These are phyloP conservation scores for Pleurotus djamor DNA, from an alignment of 768 basidiomycete genomes.

Conservation along the genomic window DNA sequence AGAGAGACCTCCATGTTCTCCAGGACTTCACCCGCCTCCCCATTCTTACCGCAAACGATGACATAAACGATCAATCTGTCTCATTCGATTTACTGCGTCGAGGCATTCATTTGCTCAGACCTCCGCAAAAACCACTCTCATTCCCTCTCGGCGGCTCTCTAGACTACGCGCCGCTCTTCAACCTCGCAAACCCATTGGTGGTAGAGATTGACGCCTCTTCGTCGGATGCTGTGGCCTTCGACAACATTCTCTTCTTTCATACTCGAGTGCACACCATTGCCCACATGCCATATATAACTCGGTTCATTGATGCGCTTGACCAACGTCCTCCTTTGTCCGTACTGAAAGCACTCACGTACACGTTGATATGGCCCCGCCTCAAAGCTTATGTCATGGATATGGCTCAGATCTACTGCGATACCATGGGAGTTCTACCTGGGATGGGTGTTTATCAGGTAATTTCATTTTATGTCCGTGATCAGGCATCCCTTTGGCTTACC, in stretches of 20 bases:
- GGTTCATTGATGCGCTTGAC: not conserved
- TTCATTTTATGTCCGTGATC: no score
- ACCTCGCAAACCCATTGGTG: not conserved
- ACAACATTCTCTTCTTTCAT: slow-evolving; percentile 30
- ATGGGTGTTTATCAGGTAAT: not conserved
- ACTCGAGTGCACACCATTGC: slow-evolving; percentile 29
- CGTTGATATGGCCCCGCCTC: not conserved
- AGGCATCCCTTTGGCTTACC: not conserved
- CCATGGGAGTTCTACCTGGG: not conserved
- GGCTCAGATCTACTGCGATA: not conserved
- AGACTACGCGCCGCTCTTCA: slow-evolving; percentile 41
- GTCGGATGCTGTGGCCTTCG: slow-evolving; percentile 12
- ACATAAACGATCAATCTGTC: slow-evolving; percentile 13
- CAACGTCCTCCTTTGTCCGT: not conserved
- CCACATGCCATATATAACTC: slow-evolving; percentile 23
- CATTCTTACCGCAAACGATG: not conserved
- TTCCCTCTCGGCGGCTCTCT: slow-evolving; percentile 37
- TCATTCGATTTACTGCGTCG: slow-evolving; percentile 34
- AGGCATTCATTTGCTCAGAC: slow-evolving; percentile 18
- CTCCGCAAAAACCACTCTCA: slow-evolving; percentile 7
- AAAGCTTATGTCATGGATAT: slow-evolving; percentile 1
- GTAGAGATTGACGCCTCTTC: slow-evolving; percentile 9
- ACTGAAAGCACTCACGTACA: not conserved
- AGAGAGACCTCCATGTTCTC: slow-evolving; percentile 47
- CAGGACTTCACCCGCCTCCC: slow-evolving; percentile 52